A percentile compares a stretch with the other conserved stretches of the same genome.
Evolutionary conservation across 2,329 filamentous ascomycete genomes (phyloP).

Genomic region (Verticillium dahliae): DNA sequence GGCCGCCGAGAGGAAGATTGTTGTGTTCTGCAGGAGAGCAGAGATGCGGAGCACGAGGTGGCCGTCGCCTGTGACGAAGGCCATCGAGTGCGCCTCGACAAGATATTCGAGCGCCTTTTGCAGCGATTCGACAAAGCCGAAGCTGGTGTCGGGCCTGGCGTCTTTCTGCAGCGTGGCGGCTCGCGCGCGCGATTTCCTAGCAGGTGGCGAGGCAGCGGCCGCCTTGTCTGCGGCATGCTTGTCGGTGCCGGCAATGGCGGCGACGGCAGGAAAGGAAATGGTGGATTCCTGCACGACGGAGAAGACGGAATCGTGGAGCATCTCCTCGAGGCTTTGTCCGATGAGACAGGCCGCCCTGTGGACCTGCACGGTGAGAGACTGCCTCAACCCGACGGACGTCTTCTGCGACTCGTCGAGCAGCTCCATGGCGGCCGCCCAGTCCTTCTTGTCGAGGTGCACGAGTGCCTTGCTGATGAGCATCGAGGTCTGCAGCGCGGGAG

Average conservation of each 20-base stretch:
- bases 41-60: conserved; percentile 57
- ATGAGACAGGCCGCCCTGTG: conserved; percentile 62
- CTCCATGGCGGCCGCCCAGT: conserved; percentile 52
- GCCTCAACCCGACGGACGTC: conserved; percentile 31
- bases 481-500: conserved; percentile 26
- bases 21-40: conserved; percentile 56
- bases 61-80: conserved; percentile 47
- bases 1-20: conserved; percentile 60
- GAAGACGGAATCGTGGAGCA: conserved; percentile 76
- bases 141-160: conserved; percentile 18
- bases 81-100: conserved; percentile 54
- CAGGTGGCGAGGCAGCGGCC: conserved; percentile 6
- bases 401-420: conserved; percentile 45
- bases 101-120: conserved; percentile 61
- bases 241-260: conserved; percentile 22
- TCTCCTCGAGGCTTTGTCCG: conserved; percentile 62
- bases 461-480: conserved; percentile 36
- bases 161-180: conserved; percentile 12
- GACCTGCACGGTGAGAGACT: conserved; percentile 45
- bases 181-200: conserved; percentile 10
- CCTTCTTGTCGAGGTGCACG: conserved; percentile 39
- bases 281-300: conserved; percentile 90
- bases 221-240: conserved; percentile 24
- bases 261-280: conserved; percentile 73
- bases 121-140: conserved; percentile 51